Percentiles rank a stretch among this genome's conserved stretches.
These are phyloP conservation scores for Cutaneotrichosporon cyanovorans DNA, from an alignment of 1,284 basidiomycete species.

Conservation along the genomic window DNA sequence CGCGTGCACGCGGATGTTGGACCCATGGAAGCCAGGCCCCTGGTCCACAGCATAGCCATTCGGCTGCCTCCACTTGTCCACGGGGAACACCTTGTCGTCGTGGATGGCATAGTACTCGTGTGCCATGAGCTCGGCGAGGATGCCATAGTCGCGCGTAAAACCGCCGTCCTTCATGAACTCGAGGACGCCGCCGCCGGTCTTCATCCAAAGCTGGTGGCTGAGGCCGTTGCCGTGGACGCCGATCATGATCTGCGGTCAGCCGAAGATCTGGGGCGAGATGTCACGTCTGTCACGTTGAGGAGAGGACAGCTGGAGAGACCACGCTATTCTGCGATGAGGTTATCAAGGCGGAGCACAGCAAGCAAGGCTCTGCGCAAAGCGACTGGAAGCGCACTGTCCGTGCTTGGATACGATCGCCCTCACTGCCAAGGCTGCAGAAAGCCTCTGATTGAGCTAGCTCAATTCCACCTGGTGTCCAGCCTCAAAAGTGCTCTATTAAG, in stretches of 20 bases:
- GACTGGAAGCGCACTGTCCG: no score
- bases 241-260: slow-evolving; percentile 51
- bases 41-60: slow-evolving; percentile 16
- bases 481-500: no score
- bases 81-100: slow-evolving; percentile 19
- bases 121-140: slow-evolving; percentile 19
- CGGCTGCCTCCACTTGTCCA: slow-evolving; percentile 12
- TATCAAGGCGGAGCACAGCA: neutral
- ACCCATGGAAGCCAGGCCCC: slow-evolving; percentile 16
- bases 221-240: slow-evolving; percentile 72
- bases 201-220: slow-evolving; percentile 48
- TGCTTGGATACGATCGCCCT: no score
- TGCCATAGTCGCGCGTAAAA: slow-evolving; percentile 42
- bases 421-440: no score
- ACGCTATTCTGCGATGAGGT: no score
- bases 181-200: slow-evolving; percentile 41
- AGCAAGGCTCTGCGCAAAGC: neutral
- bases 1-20: slow-evolving; percentile 16
- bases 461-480: no score
- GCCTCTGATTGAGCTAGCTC: no score
- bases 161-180: slow-evolving; percentile 44
- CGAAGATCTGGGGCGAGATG: neutral
- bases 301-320: no score
- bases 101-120: slow-evolving; percentile 27
- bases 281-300: no score